Evolutionary conservation across 1,284 basidiomycete species (phyloP), one percentile per base, ranked within the genome.

Genomic region (Trametes hirsuta): DNA sequence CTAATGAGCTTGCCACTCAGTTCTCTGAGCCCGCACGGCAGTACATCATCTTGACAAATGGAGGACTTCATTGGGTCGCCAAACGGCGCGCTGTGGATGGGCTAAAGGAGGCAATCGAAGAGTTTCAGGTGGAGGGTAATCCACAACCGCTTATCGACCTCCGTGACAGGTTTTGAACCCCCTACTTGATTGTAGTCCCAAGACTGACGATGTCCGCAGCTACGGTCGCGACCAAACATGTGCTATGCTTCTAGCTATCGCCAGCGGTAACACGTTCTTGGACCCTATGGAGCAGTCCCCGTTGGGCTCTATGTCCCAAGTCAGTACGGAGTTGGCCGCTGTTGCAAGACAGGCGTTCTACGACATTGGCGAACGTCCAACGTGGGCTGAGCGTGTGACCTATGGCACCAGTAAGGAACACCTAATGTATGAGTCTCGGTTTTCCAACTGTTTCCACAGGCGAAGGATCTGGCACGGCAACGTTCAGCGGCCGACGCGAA

Each of bases 201-300:
- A 14, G 6, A 41, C 54, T 67, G n/a, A 66, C 3, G 6, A 66
- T 4, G 6, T 21, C 9, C 36, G 45, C 63, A 95, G 93, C 69
- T 95, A 90, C 74, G 93, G 94, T 46, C 84, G 91, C 51, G 90
- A 94, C 71, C 92, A 97, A 71, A 91, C 92, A 1, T 96, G 94
- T 69, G 90, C 93, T 12, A 96, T 97, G 88, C 84, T 95, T n/a
- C 81, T 97, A 12, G 91, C 87, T 14, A 84, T 84, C 55, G 88
- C 90, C 2, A 83, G 87, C 65, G 90, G 90, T 35, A 93, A 91
- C 68, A 87, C 86, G 0, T 92, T 88, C 75, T 72, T 91, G 57
- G 85, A 88, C 63, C 72, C 77, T 25, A 74, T 75, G 35, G 83
- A 85, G 53, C 76, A 77, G 53, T 74, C 79, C 22, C 71, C 77